Evolutionary conservation across 2,329 filamentous ascomycete species (phyloP).

Genomic region (Corynespora cassiicola): DNA sequence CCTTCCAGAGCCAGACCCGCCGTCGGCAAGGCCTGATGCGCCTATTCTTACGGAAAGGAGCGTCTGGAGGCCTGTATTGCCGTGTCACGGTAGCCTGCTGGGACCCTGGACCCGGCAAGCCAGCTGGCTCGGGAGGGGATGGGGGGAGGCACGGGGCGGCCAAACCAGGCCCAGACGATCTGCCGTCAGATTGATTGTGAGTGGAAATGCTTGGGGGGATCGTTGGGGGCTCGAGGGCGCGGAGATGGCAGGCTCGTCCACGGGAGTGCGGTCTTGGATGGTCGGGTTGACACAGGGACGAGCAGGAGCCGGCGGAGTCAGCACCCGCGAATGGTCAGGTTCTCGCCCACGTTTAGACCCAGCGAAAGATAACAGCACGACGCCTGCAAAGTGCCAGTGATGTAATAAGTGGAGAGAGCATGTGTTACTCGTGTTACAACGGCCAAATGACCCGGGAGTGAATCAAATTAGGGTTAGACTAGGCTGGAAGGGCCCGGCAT

Average conservation of each 20-base stretch:
- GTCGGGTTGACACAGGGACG: too few relatives aligned
- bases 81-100: too few relatives aligned
- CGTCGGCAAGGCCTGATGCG: slow-evolving; percentile 2
- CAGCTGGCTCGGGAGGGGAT: too few relatives aligned
- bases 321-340: slow-evolving; percentile 4
- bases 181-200: too few relatives aligned
- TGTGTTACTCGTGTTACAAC: slow-evolving; percentile 42
- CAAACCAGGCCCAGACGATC: too few relatives aligned
- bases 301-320: too few relatives aligned
- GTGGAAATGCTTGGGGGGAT: too few relatives aligned
- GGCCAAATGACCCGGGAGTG: slow-evolving; percentile 39
- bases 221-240: too few relatives aligned
- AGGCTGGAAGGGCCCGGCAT: slow-evolving; percentile 42
- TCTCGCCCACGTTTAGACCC: slow-evolving; percentile 18
- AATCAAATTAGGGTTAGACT: slow-evolving; percentile 41
- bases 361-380: slow-evolving; percentile 31
- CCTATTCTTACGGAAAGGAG: slow-evolving; percentile 5
- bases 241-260: too few relatives aligned
- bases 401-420: slow-evolving; percentile 48
- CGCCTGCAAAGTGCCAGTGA: slow-evolving; percentile 32
- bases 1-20: slow-evolving; percentile 1
- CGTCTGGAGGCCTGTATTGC: neutral
- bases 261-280: neutral
- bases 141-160: too few relatives aligned
- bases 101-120: too few relatives aligned